Conservation (phyloP, 2,329 filamentous ascomycete species). For the Bipolaris bicolor region DNA sequence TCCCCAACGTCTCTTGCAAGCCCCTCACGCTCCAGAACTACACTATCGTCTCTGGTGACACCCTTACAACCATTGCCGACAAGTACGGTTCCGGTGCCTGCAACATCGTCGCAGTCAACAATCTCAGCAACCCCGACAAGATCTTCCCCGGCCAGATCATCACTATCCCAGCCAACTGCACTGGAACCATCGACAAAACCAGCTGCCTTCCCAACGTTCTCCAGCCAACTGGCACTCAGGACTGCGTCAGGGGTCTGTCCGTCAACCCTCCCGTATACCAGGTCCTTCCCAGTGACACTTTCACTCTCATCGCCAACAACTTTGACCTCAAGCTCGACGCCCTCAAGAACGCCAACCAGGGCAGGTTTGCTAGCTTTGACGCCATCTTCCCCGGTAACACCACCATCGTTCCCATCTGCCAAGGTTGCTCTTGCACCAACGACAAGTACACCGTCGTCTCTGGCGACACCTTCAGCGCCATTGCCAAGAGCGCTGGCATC, state of each 20-base stretch:
- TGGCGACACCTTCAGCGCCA: constrained; percentile 4
- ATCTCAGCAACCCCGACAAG: not conserved
- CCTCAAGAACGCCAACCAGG: not conserved
- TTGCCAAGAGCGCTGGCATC: not conserved
- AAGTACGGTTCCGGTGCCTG: not conserved
- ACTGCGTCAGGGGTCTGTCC: constrained; percentile 3
- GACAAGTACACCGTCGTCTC: not conserved
- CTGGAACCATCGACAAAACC: not conserved
- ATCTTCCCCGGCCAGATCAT: not conserved
- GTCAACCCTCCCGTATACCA: not conserved
- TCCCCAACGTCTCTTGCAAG: not conserved
- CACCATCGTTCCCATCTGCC: constrained; percentile 1
- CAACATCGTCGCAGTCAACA: constrained; percentile 4
- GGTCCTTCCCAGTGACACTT: not conserved
- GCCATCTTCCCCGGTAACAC: not conserved
- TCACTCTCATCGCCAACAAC: constrained; percentile 1
- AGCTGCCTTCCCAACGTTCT: not conserved
- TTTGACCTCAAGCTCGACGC: constrained; percentile 1
- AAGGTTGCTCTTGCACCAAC: constrained; percentile 1
- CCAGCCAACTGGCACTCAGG: not conserved
- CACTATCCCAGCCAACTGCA: not conserved
- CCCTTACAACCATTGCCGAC: not conserved
- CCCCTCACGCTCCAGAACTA: not conserved
- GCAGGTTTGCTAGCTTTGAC: not conserved
- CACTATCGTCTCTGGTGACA: not conserved